These are phyloP conservation scores for Trichoderma pleuroti DNA, from an alignment of 2,329 filamentous ascomycete species.

Conservation along the genomic window DNA sequence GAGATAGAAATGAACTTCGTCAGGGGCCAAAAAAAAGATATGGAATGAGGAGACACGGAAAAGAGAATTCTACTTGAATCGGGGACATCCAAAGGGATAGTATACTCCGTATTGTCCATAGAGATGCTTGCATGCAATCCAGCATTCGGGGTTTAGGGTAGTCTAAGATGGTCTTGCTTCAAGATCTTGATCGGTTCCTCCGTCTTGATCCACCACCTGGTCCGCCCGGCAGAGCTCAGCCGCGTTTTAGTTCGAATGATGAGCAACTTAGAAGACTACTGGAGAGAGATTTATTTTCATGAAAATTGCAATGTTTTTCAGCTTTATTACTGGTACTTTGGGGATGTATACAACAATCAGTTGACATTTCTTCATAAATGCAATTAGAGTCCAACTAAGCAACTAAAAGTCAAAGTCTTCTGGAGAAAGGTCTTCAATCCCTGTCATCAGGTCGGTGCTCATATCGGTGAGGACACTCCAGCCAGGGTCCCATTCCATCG, in stretches of 20 bases:
- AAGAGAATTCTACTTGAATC: not conserved
- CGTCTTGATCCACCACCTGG: not conserved
- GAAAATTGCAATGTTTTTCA: not conserved
- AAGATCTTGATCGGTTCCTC: not conserved
- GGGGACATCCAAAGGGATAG: not conserved
- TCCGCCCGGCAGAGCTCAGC: not conserved
- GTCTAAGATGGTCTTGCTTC: not conserved
- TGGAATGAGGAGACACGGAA: not conserved
- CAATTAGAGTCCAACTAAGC: not conserved
- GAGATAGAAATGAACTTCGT: not conserved
- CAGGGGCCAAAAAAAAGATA: not conserved
- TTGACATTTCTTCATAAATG: not conserved
- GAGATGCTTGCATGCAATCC: not conserved
- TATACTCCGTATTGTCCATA: not conserved
- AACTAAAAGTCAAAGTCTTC: not conserved
- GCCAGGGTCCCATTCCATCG: conserved; percentile 14
- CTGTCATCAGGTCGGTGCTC: not conserved
- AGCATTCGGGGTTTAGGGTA: not conserved
- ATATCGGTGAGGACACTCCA: conserved; percentile 14
- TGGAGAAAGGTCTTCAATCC: conserved; percentile 6
- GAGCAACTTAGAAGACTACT: not conserved
- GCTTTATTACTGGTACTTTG: not conserved
- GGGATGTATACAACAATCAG: not conserved
- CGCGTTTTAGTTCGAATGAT: not conserved
- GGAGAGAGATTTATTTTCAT: not conserved